Conservation (phyloP, 148 eudicot genomes). For the Vaccinium darrowii region DNA sequence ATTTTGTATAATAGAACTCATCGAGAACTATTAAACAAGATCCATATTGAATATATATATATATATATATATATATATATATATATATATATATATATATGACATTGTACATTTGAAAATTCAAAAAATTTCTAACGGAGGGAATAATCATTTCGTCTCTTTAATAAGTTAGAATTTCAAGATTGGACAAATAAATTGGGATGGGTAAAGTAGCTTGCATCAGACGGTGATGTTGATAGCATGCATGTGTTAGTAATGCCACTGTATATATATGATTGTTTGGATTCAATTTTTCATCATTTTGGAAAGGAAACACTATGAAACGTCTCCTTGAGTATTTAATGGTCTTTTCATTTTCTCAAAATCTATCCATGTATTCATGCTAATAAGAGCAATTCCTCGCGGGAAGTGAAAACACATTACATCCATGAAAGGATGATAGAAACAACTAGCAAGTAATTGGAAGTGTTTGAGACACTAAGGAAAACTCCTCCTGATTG, state of each 20-base stretch:
- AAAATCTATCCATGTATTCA: background rate
- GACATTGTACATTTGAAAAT: no score
- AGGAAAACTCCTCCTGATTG: background rate
- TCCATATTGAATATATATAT: no score
- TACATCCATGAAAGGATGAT: slow-evolving; percentile 4
- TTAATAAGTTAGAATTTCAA: no score
- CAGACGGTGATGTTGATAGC: background rate
- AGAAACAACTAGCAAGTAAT: slow-evolving; percentile 1
- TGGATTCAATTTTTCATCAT: background rate
- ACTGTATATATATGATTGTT: background rate
- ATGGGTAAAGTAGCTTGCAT: background rate
- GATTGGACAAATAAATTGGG: no score
- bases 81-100: no score
- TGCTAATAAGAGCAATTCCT: background rate
- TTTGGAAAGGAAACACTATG: background rate
- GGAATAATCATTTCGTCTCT: no score
- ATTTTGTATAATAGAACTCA: no score
- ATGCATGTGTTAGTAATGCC: background rate
- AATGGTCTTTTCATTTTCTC: background rate
- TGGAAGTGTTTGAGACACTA: slow-evolving; percentile 11
- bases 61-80: no score
- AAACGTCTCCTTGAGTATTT: slow-evolving; percentile 1
- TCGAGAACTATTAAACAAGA: no score
- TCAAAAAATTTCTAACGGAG: no score
- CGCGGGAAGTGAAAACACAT: slow-evolving; percentile 5